A percentile compares a stretch with the other conserved stretches of the same genome.
phyloP scores from a whole-genome alignment of 2,329 filamentous ascomycete genomes.

The Monilinia vaccinii-corymbosi region DNA sequence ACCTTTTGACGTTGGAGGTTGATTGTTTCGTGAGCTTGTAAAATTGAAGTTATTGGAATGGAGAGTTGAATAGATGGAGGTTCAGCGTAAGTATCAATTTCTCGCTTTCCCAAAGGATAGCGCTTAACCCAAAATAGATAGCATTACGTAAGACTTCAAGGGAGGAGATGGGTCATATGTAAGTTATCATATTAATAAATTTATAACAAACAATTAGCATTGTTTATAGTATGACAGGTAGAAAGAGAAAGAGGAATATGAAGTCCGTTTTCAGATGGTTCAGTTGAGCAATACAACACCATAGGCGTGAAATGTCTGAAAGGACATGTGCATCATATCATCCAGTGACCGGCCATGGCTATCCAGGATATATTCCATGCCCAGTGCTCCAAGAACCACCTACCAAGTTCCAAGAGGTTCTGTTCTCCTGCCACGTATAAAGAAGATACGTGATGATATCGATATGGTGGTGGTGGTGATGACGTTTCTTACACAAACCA shows the following conservation, averaged over 20 bases:
- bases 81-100: background rate
- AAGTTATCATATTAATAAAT: too few relatives aligned
- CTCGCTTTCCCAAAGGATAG: constrained; percentile 2
- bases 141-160: background rate
- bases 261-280: background rate
- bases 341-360: too few relatives aligned
- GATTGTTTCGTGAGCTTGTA: constrained; percentile 4
- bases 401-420: background rate
- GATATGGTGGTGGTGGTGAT: too few relatives aligned
- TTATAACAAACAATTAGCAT: too few relatives aligned
- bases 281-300: background rate
- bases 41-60: constrained; percentile 5
- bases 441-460: background rate
- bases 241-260: too few relatives aligned
- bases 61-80: background rate
- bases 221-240: too few relatives aligned
- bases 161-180: too few relatives aligned
- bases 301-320: background rate
- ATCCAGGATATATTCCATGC: too few relatives aligned
- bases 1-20: constrained; percentile 6
- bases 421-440: background rate
- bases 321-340: too few relatives aligned
- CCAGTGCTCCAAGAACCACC: background rate
- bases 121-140: background rate
- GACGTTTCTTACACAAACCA: background rate